phyloP scores from a whole-genome alignment of 768 basidiomycete species.

The Gyrodon lividus region DNA sequence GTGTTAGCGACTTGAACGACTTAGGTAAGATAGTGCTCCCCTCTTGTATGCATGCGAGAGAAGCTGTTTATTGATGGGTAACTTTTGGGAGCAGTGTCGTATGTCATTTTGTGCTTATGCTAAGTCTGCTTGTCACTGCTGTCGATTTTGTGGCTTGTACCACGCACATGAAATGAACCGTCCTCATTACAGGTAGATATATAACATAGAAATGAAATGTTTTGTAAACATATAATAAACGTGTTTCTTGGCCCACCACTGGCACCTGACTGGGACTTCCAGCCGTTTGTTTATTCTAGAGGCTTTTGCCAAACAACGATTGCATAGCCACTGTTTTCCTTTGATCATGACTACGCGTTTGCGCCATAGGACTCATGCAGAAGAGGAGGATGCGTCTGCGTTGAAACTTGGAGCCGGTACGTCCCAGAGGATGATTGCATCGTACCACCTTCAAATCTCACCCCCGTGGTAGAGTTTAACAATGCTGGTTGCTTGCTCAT shows the following conservation, averaged over 20 bases:
- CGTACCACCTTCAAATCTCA: not conserved
- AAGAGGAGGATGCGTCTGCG: slow-evolving; percentile 85
- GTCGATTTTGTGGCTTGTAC: slow-evolving; percentile 26
- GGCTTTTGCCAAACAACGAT: slow-evolving; percentile 34
- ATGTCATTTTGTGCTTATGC: slow-evolving; percentile 18
- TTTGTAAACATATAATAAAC: slow-evolving; percentile 37
- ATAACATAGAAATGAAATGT: slow-evolving; percentile 35
- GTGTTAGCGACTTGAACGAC: slow-evolving; percentile 29
- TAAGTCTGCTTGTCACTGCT: slow-evolving; percentile 30
- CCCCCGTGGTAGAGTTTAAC: slow-evolving; percentile 66
- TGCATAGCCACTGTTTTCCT: slow-evolving; percentile 50
- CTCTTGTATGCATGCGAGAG: not conserved
- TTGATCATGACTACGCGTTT: slow-evolving; percentile 53
- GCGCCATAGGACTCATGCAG: slow-evolving; percentile 61
- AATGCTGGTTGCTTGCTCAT: slow-evolving; percentile 89
- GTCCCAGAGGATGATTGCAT: not conserved
- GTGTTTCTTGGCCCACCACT: slow-evolving; percentile 9
- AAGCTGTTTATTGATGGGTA: slow-evolving; percentile 3
- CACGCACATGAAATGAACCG: slow-evolving; percentile 18
- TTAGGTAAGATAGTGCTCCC: slow-evolving; percentile 13
- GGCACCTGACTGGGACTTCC: too few species aligned
- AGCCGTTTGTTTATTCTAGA: slow-evolving; percentile 30
- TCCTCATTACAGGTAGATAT: slow-evolving; percentile 32
- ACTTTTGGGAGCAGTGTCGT: slow-evolving; percentile 9
- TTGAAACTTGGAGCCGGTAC: slow-evolving; percentile 78